Evolutionary conservation across 1,139 yeast species (phyloP), one percentile per base, ranked within the genome.

Genomic region (Arxiozyma telluris): DNA sequence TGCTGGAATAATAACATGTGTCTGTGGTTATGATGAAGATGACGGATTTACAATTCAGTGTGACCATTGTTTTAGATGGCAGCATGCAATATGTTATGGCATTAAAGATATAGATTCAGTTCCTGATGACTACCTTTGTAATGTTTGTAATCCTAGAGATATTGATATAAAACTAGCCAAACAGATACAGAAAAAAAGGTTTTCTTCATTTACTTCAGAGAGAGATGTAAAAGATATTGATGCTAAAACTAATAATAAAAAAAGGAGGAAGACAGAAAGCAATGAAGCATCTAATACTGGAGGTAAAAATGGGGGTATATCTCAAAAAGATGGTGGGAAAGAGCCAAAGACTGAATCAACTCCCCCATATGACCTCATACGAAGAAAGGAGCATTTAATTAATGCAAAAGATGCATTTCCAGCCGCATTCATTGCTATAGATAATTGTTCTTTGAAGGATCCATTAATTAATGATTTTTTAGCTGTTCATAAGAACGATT

Each of bases 1-100:
- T 65, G 78, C 90, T 4, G 96, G 96, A 0, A 72, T 83, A 1
- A 91, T 91, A 54, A 89, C 96, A 3, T 91, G 98, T 71, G 81
- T 91, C 4, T 91, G 98, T 73, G 91, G 84, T 0, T 82, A 78
- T 59, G 89, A 84, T 55, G 96, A 91, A 59, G 98, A 91, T 69
- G 98, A 91, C 66, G 97, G 97, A 0, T 89, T 88, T 68, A 90
- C 97, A 1, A 87, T 91, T 57, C 97, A 90, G 69, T 91, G 98
- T 72, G 96, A 90, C 67, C 78, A 81, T 49, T 91, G 98, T 69
- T 84, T 80, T 69, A 81, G 96, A 58, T 91, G 97, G 97, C 96
- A 90, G 67, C 98, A 91, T 71, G 91, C 95, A 48, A 76, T 81
- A 25, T 91, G 98, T 71, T 89, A 88, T 80, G 87, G 87, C 9